Evolutionary conservation across 2,329 filamentous ascomycete genomes (phyloP).

Genomic region (Stemphylium lycopersici): DNA sequence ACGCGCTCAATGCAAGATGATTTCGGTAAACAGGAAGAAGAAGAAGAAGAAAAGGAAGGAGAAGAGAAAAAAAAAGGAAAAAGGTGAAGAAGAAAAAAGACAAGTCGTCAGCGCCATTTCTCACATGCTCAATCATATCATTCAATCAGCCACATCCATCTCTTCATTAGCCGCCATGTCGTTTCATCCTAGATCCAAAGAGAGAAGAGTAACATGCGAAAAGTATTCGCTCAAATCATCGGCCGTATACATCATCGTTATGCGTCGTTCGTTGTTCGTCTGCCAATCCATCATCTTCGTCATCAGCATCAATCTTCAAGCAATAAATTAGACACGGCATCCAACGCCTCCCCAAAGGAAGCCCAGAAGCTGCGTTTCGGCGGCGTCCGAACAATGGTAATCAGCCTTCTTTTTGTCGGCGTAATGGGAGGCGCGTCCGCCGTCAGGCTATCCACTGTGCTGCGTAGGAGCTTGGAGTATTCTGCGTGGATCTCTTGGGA

Average conservation of each 20-base stretch:
- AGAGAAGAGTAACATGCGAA: neutral
- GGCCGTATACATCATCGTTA: neutral
- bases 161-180: neutral
- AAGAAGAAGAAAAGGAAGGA: neutral
- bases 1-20: constrained; percentile 5
- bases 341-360: constrained; percentile 28
- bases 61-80: neutral
- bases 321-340: constrained; percentile 22
- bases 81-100: neutral
- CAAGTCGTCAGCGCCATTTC: neutral
- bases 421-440: neutral
- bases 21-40: neutral
- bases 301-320: constrained; percentile 9
- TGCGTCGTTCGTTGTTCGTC: too few relatives aligned
- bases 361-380: constrained; percentile 27
- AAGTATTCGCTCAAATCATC: neutral
- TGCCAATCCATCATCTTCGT: neutral
- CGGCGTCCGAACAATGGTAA: constrained; percentile 21
- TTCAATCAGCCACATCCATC: neutral
- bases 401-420: neutral
- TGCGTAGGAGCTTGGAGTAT: constrained; percentile 6
- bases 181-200: neutral
- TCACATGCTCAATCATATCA: neutral
- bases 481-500: constrained; percentile 5
- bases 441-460: constrained; percentile 14